Evolutionary conservation across 441 rosid genomes (phyloP).

Genomic region (Aleurites moluccanus): DNA sequence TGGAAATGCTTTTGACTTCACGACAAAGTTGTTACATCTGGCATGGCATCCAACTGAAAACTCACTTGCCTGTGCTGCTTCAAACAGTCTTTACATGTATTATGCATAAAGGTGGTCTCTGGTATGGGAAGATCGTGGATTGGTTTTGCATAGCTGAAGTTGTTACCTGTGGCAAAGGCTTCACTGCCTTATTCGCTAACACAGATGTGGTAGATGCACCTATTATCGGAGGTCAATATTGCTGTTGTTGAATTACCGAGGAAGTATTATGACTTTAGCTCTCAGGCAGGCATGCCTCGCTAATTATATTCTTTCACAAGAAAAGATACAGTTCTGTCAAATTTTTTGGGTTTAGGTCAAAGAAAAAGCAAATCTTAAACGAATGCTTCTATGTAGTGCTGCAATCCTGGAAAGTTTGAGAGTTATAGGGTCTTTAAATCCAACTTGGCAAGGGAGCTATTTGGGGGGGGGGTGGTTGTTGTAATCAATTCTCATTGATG

Average conservation of each 20-base stretch:
- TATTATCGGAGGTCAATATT: constrained; percentile 2
- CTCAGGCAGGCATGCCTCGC: constrained; percentile 28
- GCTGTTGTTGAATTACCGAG: constrained; percentile 18
- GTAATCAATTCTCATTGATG: constrained; percentile 37
- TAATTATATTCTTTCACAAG: constrained; percentile 44
- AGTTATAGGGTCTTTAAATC: constrained; percentile 2
- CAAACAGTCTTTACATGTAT: constrained; percentile 96
- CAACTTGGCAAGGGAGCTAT: constrained; percentile 22
- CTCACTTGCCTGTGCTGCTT: constrained; percentile 86
- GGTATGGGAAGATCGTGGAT: constrained; percentile 24
- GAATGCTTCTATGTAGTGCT: constrained; percentile 10
- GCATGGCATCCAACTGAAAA: constrained; percentile 96
- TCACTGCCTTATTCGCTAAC: constrained; percentile 18
- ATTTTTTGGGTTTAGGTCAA: constrained; percentile 31
- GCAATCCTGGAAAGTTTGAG: constrained; percentile 6
- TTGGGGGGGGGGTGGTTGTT: constrained; percentile 2
- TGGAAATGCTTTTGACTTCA: constrained; percentile 79
- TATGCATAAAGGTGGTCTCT: constrained; percentile 51
- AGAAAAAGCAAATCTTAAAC: constrained; percentile 22
- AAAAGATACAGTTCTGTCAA: constrained; percentile 31
- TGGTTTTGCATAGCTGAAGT: constrained; percentile 18
- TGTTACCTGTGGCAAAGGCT: constrained; percentile 12
- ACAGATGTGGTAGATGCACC: constrained; percentile 15
- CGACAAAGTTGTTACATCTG: constrained; percentile 78
- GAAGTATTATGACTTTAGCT: constrained; percentile 23